Conservation (phyloP, 2,329 filamentous ascomycete genomes). For the Trichoderma asperellum region DNA sequence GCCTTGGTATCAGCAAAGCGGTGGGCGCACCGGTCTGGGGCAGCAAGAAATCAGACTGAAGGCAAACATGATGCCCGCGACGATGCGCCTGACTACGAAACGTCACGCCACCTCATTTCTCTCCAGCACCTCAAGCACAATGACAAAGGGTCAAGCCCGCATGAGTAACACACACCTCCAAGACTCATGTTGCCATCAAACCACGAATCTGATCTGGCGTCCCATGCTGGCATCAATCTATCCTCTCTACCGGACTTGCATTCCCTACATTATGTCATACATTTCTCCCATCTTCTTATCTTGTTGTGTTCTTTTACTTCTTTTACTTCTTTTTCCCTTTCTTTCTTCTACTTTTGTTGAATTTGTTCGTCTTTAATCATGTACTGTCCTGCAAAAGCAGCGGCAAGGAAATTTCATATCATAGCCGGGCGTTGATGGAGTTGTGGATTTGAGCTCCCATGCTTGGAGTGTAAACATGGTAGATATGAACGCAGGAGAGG, state of each 20-base stretch:
- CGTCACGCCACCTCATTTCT: neutral
- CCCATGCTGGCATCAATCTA: neutral
- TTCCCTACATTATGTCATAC: neutral
- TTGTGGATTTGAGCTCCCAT: constrained; percentile 28
- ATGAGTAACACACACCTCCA: neutral
- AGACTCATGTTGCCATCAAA: neutral
- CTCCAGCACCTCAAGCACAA: neutral
- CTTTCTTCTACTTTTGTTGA: constrained; percentile 17
- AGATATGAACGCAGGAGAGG: neutral
- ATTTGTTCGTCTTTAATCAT: constrained; percentile 30
- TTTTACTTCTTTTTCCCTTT: constrained; percentile 5
- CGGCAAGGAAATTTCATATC: constrained; percentile 35
- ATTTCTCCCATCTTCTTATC: neutral
- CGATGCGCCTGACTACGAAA: constrained; percentile 11
- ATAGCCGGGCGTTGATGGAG: constrained; percentile 40
- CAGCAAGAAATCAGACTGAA: constrained; percentile 35
- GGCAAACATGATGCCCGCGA: neutral
- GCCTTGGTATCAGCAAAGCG: constrained; percentile 64
- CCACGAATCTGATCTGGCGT: neutral
- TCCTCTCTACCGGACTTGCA: neutral
- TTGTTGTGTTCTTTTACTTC: neutral
- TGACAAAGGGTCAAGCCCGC: neutral
- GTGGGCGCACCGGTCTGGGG: constrained; percentile 63
- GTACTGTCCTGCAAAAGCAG: constrained; percentile 22
- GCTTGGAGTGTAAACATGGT: constrained; percentile 12